Evolutionary conservation across 331 rosid species (phyloP).

Genomic region (Quercus tomentella): DNA sequence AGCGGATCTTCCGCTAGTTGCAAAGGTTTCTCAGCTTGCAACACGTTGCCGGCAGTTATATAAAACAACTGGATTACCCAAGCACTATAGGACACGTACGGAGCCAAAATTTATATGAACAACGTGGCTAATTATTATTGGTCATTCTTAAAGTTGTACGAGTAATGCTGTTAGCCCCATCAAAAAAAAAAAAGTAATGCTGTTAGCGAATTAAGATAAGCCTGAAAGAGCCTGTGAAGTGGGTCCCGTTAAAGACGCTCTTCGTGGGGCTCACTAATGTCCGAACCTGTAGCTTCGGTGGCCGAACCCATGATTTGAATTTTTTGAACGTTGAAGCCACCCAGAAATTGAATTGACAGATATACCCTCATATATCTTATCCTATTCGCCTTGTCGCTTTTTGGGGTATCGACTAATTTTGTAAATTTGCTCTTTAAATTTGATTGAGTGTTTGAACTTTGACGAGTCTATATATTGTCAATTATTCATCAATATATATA

Average conservation of each 20-base stretch:
- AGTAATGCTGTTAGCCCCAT: no score
- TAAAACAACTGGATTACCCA: background rate
- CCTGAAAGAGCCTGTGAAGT: conserved; percentile 17
- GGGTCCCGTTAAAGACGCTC: conserved; percentile 45
- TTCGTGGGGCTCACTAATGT: conserved; percentile 32
- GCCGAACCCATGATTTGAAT: conserved; percentile 46
- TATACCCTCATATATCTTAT: background rate
- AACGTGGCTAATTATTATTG: background rate
- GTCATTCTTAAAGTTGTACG: background rate
- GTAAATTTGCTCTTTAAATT: no score
- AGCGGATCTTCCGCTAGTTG: conserved; percentile 7
- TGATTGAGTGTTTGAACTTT: no score
- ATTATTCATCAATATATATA: no score
- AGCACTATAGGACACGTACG: background rate
- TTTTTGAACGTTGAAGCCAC: conserved; percentile 56
- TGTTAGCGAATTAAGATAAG: background rate
- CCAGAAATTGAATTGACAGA: conserved; percentile 1
- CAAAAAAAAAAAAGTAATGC: no score
- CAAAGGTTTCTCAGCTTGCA: background rate
- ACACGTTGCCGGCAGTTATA: background rate
- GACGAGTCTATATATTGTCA: no score
- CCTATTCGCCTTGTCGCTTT: background rate
- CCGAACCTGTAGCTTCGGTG: conserved; percentile 43
- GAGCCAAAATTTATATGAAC: background rate
- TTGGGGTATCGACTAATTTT: background rate